A percentile compares a stretch with the other conserved stretches of the same genome.
phyloP scores from a whole-genome alignment of 163 green algal species.

The Trebouxiophyceae sp. region DNA sequence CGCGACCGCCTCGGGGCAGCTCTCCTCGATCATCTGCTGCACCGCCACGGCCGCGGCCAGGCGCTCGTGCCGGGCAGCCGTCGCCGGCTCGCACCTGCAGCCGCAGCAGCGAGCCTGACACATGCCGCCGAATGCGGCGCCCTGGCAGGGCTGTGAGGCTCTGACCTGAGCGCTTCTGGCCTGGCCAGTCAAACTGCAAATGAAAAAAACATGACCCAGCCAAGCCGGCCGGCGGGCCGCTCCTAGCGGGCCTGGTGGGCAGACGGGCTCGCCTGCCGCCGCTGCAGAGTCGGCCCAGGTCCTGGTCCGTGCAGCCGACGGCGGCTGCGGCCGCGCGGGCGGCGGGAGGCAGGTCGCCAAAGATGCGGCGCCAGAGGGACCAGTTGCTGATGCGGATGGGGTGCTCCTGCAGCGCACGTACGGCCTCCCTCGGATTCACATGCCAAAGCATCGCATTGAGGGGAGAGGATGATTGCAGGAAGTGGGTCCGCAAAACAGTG shows the following conservation, averaged over 20 bases:
- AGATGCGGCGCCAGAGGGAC: slow-evolving; percentile 11
- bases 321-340: background rate
- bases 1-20: slow-evolving; percentile 28
- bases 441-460: background rate
- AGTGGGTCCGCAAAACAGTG: background rate
- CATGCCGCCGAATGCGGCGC: no score
- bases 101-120: slow-evolving; percentile 8
- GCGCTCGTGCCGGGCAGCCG: slow-evolving; percentile 28
- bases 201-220: no score
- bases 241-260: no score
- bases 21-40: slow-evolving; percentile 27
- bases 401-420: slow-evolving; percentile 3
- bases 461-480: background rate
- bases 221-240: background rate
- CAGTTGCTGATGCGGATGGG: slow-evolving; percentile 13
- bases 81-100: slow-evolving; percentile 1
- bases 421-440: background rate
- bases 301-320: slow-evolving; percentile 15
- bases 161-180: no score
- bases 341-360: slow-evolving; percentile 6
- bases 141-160: no score
- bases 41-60: slow-evolving; percentile 42
- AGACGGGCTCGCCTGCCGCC: background rate
- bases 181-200: no score
- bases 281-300: slow-evolving; percentile 11